phyloP scores from a whole-genome alignment of 495 filamentous ascomycete species.

The Xylaria nigripes region DNA sequence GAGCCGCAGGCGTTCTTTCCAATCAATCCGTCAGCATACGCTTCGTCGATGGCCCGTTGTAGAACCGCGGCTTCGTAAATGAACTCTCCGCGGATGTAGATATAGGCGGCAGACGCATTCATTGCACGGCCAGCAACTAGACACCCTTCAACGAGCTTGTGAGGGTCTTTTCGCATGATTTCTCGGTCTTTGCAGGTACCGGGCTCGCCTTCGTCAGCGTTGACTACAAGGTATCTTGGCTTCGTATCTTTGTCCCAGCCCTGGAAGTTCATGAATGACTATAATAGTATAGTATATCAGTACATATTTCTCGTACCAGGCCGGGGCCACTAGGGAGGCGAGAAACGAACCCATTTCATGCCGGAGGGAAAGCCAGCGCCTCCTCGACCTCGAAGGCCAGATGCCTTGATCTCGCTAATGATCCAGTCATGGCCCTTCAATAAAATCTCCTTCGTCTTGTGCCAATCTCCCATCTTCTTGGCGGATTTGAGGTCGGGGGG shows the following conservation, averaged over 20 bases:
- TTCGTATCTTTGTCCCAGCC: slow-evolving; percentile 98
- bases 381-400: slow-evolving; percentile 88
- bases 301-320: slow-evolving; percentile 3
- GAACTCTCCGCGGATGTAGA: slow-evolving; percentile 99
- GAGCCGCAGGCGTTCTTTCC: slow-evolving; percentile 96
- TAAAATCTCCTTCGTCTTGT: slow-evolving; percentile 98
- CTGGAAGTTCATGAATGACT: slow-evolving; percentile 99
- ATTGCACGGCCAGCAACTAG: slow-evolving; percentile 92
- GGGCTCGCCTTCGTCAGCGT: slow-evolving; percentile 97
- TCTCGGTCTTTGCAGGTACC: slow-evolving; percentile 99
- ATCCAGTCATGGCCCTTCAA: slow-evolving; percentile 98
- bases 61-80: slow-evolving; percentile 93
- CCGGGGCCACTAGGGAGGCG: neutral
- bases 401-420: slow-evolving; percentile 92
- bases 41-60: slow-evolving; percentile 93
- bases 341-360: slow-evolving; percentile 82
- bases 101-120: slow-evolving; percentile 97
- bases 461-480: slow-evolving; percentile 99
- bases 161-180: slow-evolving; percentile 99
- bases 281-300: slow-evolving; percentile 18
- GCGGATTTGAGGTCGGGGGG: slow-evolving; percentile 82
- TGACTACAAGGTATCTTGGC: slow-evolving; percentile 93
- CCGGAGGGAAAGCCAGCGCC: slow-evolving; percentile 97
- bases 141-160: slow-evolving; percentile 97
- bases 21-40: slow-evolving; percentile 85